Evolutionary conservation across 2,329 filamentous ascomycete species (phyloP).

Genomic region (Fusarium odoratissimum): DNA sequence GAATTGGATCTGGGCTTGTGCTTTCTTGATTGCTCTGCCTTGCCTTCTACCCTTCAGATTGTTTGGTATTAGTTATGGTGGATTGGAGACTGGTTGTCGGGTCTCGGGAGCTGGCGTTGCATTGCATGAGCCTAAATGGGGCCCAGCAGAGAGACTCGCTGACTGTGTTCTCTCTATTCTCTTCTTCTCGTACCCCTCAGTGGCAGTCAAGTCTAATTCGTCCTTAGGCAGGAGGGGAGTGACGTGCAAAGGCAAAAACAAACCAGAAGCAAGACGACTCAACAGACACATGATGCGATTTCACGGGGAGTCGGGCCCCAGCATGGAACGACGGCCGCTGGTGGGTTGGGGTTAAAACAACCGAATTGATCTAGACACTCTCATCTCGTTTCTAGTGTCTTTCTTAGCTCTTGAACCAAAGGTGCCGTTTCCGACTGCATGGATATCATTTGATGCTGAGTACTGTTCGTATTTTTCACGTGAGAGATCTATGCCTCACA

Average conservation of each 20-base stretch:
- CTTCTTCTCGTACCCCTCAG: slow-evolving; percentile 1
- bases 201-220: not conserved
- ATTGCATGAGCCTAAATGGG: slow-evolving; percentile 39
- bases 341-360: slow-evolving; percentile 34
- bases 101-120: slow-evolving; percentile 30
- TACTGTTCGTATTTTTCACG: slow-evolving; percentile 14
- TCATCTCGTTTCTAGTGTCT: slow-evolving; percentile 34
- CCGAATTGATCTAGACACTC: slow-evolving; percentile 24
- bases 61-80: slow-evolving; percentile 39
- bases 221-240: slow-evolving; percentile 17
- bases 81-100: slow-evolving; percentile 38
- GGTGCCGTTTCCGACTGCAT: slow-evolving; percentile 38
- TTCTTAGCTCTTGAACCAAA: slow-evolving; percentile 24
- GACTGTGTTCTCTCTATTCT: slow-evolving; percentile 29
- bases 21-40: slow-evolving; percentile 5
- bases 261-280: slow-evolving; percentile 9
- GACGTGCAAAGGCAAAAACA: slow-evolving; percentile 29
- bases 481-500: slow-evolving; percentile 4
- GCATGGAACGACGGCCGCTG: slow-evolving; percentile 31
- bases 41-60: slow-evolving; percentile 21
- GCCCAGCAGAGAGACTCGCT: slow-evolving; percentile 1
- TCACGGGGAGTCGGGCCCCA: slow-evolving; percentile 29
- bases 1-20: slow-evolving; percentile 30
- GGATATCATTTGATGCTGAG: slow-evolving; percentile 8
- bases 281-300: slow-evolving; percentile 33